phyloP scores from a whole-genome alignment of 2,329 filamentous ascomycete species.

The Dactylonectria macrodidyma region DNA sequence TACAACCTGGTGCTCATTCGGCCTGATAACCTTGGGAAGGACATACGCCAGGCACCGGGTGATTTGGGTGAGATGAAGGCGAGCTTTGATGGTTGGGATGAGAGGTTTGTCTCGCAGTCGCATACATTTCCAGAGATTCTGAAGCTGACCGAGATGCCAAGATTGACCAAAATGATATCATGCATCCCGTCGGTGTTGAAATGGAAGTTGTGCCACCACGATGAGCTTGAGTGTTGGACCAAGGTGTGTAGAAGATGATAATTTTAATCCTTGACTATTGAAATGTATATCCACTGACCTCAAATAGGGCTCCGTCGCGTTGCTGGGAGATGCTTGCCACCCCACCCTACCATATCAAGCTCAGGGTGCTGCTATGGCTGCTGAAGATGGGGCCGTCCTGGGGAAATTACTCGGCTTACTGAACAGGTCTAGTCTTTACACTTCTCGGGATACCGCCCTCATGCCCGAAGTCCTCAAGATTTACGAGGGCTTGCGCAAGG shows the following conservation, averaged over 20 bases:
- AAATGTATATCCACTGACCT: not conserved
- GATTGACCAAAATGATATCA: not conserved
- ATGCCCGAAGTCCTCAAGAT: not conserved
- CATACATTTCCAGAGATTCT: not conserved
- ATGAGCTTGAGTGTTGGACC: not conserved
- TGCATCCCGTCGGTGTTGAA: not conserved
- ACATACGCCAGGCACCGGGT: not conserved
- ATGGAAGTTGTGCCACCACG: not conserved
- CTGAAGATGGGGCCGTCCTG: not conserved
- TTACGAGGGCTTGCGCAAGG: not conserved
- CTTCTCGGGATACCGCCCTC: not conserved
- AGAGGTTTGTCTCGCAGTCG: not conserved
- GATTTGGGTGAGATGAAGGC: not conserved
- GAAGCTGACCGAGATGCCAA: not conserved
- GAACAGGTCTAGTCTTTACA: not conserved
- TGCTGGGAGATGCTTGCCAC: not conserved
- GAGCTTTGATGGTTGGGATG: not conserved
- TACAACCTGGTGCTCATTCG: slow-evolving; percentile 1
- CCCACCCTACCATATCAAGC: slow-evolving; percentile 1
- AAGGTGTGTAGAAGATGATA: not conserved
- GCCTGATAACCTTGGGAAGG: not conserved
- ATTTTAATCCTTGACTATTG: not conserved
- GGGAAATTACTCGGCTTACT: not conserved
- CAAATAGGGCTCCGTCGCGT: not conserved
- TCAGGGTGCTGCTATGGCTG: not conserved